A percentile compares a stretch with the other conserved stretches of the same genome.
These are phyloP conservation scores for Lasiosphaeria ovina DNA, from an alignment of 495 filamentous ascomycete genomes.

Conservation along the genomic window DNA sequence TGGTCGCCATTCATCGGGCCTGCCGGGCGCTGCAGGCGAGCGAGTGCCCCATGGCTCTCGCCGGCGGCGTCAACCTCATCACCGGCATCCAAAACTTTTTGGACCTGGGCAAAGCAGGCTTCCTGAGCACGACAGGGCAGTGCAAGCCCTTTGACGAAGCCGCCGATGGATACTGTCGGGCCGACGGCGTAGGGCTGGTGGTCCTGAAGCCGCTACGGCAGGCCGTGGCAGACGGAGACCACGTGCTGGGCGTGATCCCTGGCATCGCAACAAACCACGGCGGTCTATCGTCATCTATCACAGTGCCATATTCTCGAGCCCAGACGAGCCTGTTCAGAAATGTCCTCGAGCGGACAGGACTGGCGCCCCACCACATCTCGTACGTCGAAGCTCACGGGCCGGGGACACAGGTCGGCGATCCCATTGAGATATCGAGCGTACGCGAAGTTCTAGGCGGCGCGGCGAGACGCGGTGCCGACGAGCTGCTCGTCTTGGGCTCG, in stretches of 20 bases:
- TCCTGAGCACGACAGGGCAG: conserved; percentile 25
- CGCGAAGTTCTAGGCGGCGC: conserved; percentile 58
- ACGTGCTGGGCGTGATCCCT: conserved; percentile 52
- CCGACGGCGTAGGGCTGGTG: conserved; percentile 32
- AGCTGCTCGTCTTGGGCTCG: conserved; percentile 65
- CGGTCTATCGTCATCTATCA: conserved; percentile 59
- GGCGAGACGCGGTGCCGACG: conserved; percentile 13
- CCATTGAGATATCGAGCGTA: conserved; percentile 61
- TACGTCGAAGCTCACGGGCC: conserved; percentile 78
- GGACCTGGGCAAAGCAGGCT: conserved; percentile 46
- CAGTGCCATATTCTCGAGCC: conserved; percentile 57
- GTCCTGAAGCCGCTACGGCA: conserved; percentile 50
- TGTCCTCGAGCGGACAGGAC: conserved; percentile 54
- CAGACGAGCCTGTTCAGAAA: conserved; percentile 59
- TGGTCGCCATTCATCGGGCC: conserved; percentile 39
- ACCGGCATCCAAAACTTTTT: conserved; percentile 71
- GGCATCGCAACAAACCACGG: conserved; percentile 53
- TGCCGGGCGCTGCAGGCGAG: conserved; percentile 67
- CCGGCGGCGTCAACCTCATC: conserved; percentile 64
- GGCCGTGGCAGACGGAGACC: conserved; percentile 49
- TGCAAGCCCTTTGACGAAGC: conserved; percentile 25
- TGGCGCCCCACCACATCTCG: conserved; percentile 57
- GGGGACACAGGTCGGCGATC: conserved; percentile 69
- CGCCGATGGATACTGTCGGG: conserved; percentile 52
- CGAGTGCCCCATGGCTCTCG: conserved; percentile 59